Evolutionary conservation across 768 basidiomycete genomes (phyloP).

Genomic region (Trametes cingulata): DNA sequence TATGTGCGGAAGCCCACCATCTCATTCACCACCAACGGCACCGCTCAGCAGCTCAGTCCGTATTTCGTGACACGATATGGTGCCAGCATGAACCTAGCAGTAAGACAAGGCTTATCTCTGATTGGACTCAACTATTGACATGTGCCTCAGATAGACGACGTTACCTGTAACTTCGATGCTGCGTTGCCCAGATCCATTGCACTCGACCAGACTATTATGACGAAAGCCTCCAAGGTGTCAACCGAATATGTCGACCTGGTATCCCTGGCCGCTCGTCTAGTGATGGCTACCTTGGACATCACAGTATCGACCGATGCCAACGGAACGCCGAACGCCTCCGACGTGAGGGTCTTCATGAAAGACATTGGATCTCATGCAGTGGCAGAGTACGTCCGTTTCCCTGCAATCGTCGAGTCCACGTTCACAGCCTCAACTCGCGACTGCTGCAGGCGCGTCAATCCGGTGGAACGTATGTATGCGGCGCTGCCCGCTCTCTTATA

Average conservation of each 20-base stretch:
- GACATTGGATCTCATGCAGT: not conserved
- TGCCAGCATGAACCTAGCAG: not conserved
- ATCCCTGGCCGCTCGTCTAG: conserved; percentile 30
- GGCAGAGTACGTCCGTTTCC: not conserved
- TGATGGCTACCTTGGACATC: conserved; percentile 29
- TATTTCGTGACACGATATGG: conserved; percentile 18
- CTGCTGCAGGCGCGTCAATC: conserved; percentile 28
- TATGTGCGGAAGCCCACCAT: conserved; percentile 29
- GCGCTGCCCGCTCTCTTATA: conserved; percentile 33
- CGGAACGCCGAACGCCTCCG: conserved; percentile 24
- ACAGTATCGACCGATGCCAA: conserved; percentile 23
- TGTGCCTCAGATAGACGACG: conserved; percentile 18
- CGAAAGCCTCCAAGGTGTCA: conserved; percentile 24
- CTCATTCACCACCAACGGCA: conserved; percentile 21
- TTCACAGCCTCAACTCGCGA: not conserved
- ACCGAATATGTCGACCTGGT: conserved; percentile 27
- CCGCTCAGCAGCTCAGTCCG: conserved; percentile 17
- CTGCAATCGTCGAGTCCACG: no score
- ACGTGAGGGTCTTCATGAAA: conserved; percentile 27
- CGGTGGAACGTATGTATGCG: conserved; percentile 35
- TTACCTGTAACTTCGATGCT: conserved; percentile 23
- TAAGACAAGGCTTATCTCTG: not conserved
- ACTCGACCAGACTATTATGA: conserved; percentile 27
- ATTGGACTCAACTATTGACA: not conserved
- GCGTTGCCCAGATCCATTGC: conserved; percentile 16